Base-by-base conservation (phyloP, 2,329 filamentous ascomycete genomes). In the Fusarium mundagurra region DNA sequence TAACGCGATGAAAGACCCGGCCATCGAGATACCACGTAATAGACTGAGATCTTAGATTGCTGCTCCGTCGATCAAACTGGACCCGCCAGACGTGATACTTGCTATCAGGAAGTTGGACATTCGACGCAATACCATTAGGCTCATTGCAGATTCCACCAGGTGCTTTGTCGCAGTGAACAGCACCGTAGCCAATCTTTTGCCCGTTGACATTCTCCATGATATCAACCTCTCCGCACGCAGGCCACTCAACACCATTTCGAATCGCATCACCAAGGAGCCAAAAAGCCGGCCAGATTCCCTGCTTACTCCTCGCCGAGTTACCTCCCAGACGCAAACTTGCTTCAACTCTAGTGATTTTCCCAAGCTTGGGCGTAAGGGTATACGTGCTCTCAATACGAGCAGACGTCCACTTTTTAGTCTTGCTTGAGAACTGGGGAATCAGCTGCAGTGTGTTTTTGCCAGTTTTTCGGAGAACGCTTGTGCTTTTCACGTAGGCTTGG, bases 211-310 rank as follows among this genome's bases (percentile, higher is more conserved):
- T 86, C 83, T 90, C 88, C 78, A 90, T 83, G 74, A 90, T 86
- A 77, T 90, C 89, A 57, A 90, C 82, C 83, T 90, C 89, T 69
- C 88, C 89, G 66, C 86, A 87, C 14, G 68, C 61, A 1, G 89
- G 89, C 89, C 89, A 90, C 20, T 75, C 41, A 2, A 82, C 84
- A 14, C 87, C 87, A 50, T 84, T 81, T 33, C 86, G 85, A 62
- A 87, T 81, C 17, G 84, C 78, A 57, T 89, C 83, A 45, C 88
- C 88, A 22, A 90, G 82, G 69, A 89, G 82, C 88, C 88, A 90
- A 75, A 90, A 90, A 1, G 88, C 88, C 1, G 88, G 88, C 88
- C 88, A 90, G 57, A 90, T 82, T 9, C 89, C 89, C 73, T 88
- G 83, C 79, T 89, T 87, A 48, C 79, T 77, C 6, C 82, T 82